Evolutionary conservation across 139 green algal genomes (phyloP), one percentile per base, ranked within the genome.

Genomic region (Astrephomene gubernaculifera): DNA sequence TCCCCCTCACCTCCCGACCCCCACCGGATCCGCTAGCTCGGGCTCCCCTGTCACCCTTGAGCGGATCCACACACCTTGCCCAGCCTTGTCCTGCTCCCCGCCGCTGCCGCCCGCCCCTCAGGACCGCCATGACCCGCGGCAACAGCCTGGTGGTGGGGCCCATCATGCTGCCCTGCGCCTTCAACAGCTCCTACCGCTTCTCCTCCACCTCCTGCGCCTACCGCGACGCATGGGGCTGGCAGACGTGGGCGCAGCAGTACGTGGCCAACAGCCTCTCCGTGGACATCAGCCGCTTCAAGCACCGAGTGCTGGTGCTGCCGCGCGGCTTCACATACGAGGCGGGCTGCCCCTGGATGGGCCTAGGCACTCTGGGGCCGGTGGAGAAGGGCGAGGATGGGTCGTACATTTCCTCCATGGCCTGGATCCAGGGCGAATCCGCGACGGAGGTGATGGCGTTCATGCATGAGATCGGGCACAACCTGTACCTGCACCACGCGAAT

Each of bases 401-500:
- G 22, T 83, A 79, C 63, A 52, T 87, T n/a, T 70, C 49, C 2
- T 64, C 61, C 29, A 69, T 76, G 45, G 49, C 65, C 1, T 86
- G 70, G 82, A 65, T 87, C 44, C 71, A 87, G 52, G 81, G 54
- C 53, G 67, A 75, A 38, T 71, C 41, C 4, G 27, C 80, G 19
- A 39, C n/a, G 9, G 21, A 73, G 43, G 22, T 82, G 29, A 87
- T 86, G 82, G 70, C 87, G 4, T 85, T 74, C 38, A 86, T 88
- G 82, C 87, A 91, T 41, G 87, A 91, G 83, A n/a, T 91, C 3
- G 87, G 83, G 1, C 87, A 91, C 83, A 91, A 83, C 36, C 82
- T 79, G 38, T 91, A 87, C 87, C 36, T 91, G 43, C 87, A 91
- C 65, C 87, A 91, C 71, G 70, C 87, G 49, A 88, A 76, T 52